Percentiles rank a stretch among this genome's conserved stretches.
Conservation (phyloP, 192 early-diverging fungal genomes). For the Coemansia sp. region DNA sequence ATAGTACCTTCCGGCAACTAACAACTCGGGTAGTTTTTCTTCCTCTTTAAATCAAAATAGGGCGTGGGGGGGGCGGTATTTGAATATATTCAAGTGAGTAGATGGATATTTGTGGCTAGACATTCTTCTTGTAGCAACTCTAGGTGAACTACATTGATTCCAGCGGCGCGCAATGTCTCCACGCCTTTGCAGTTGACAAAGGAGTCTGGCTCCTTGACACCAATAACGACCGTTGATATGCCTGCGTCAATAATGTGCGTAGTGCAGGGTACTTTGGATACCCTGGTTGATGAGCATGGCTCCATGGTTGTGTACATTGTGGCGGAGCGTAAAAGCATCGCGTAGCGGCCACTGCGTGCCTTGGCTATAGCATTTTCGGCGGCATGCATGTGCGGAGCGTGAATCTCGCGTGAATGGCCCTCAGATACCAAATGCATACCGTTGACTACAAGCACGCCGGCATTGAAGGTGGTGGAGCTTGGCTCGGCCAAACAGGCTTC, state of each 20-base stretch:
- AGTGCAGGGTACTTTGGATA: constrained; percentile 75
- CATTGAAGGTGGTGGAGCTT: constrained; percentile 21
- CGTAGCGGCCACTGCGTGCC: constrained; percentile 3
- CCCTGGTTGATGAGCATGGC: constrained; percentile 72
- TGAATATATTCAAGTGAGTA: constrained; percentile 3
- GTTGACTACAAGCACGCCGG: constrained; percentile 27
- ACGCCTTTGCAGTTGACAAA: constrained; percentile 82
- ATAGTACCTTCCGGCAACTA: constrained; percentile 39
- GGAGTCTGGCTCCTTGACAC: constrained; percentile 79
- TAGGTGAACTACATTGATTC: constrained; percentile 73
- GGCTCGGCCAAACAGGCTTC: constrained; percentile 27
- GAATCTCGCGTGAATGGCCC: constrained; percentile 28
- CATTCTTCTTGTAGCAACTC: constrained; percentile 70
- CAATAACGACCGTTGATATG: constrained; percentile 75
- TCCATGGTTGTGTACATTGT: constrained; percentile 98
- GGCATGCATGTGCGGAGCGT: constrained; percentile 16
- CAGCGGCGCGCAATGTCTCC: constrained; percentile 58
- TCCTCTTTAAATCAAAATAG: not conserved
- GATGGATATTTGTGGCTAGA: constrained; percentile 66
- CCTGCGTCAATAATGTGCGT: constrained; percentile 67
- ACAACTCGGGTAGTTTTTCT: not conserved
- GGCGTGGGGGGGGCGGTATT: not conserved
- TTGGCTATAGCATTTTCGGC: constrained; percentile 23
- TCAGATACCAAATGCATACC: constrained; percentile 19
- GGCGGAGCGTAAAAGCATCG: constrained; percentile 28